Conservation (phyloP, 2,329 filamentous ascomycete genomes). For the Westerdykella ornata region DNA sequence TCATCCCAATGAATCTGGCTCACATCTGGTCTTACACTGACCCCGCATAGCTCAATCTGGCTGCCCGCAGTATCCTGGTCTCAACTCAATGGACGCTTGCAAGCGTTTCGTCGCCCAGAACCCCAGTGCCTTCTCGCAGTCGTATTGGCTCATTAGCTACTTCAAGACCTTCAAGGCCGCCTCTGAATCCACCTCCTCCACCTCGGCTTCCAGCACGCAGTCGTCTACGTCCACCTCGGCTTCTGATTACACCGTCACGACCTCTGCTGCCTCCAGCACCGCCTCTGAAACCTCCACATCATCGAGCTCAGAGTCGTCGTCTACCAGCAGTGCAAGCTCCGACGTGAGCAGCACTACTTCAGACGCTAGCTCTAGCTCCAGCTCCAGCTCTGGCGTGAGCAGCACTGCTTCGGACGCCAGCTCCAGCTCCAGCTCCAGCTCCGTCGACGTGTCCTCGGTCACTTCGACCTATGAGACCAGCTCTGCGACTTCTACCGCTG, state of each 20-base stretch:
- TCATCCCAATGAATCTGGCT: too few species aligned
- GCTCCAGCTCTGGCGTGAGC: conserved; percentile 6
- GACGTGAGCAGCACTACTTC: not conserved
- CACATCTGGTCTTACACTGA: conserved; percentile 43
- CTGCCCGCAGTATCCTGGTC: conserved; percentile 9
- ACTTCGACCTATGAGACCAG: conserved; percentile 6
- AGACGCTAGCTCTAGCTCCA: conserved; percentile 3
- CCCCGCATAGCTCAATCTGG: conserved; percentile 43
- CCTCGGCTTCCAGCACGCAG: not conserved
- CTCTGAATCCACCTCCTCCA: conserved; percentile 3
- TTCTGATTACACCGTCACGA: conserved; percentile 4
- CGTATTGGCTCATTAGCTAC: conserved; percentile 62
- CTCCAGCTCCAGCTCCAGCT: conserved; percentile 7
- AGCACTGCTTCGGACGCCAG: too few species aligned
- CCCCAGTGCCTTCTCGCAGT: conserved; percentile 59
- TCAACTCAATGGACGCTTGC: conserved; percentile 45
- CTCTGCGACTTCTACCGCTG: conserved; percentile 4
- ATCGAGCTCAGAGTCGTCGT: conserved; percentile 2
- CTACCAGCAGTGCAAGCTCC: conserved; percentile 6
- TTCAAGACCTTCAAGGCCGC: conserved; percentile 20
- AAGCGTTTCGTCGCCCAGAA: conserved; percentile 63
- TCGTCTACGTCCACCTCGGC: conserved; percentile 3
- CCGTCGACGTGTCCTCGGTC: conserved; percentile 8
- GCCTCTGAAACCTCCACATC: conserved; percentile 1
- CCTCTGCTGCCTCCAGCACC: not conserved